Evolutionary conservation across 2,329 filamentous ascomycete species (phyloP), one percentile per base, ranked within the genome.

Genomic region (Penicillium sp.): DNA sequence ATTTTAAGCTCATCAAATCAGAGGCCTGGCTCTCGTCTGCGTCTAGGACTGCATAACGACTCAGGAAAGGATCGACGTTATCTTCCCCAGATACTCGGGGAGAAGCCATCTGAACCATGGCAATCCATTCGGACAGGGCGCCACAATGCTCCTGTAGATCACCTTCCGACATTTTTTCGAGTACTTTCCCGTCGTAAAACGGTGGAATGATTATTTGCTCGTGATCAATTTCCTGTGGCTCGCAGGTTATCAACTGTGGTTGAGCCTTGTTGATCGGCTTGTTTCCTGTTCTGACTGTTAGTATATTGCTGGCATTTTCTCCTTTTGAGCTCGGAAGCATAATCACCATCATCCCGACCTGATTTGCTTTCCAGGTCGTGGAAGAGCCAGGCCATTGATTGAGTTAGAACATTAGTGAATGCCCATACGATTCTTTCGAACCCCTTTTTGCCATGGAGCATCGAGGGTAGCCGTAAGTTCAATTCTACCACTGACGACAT

Each of bases 401-500:
- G 75, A 46, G 82, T 84, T 22, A 97, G 78, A 22, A 90, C 90
- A 60, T 91, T 90, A 64, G 88, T 87, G 71, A 87, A 91, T 14
- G 91, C 90, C 79, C 89, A 89, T 7, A 87, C 71, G 14, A 96
- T 77, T 43, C 90, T 81, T 59, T 92, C 87, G 66, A 95, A 96
- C 0, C 86, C 88, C 61, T 88, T 91, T 71, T 91, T 94, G 4
- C 91, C 91, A 51, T 86, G 87, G 8, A 90, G 72, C 90, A 96
- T 96, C 0, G 86, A 86, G 0, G 86, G 82, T 5, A 81, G 78
- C 17, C 87, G 83, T 28, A 99, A 81, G 57, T 97, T 87, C 48
- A 88, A 79, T 64, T 93, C 85, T 43, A 97, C 83, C 28, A 87
- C 89, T 94, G 53, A 33, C 46, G 28, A 33, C 16, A 22, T 45